phyloP scores from a whole-genome alignment of 2,329 filamentous ascomycete genomes.

The Fusarium humuli region DNA sequence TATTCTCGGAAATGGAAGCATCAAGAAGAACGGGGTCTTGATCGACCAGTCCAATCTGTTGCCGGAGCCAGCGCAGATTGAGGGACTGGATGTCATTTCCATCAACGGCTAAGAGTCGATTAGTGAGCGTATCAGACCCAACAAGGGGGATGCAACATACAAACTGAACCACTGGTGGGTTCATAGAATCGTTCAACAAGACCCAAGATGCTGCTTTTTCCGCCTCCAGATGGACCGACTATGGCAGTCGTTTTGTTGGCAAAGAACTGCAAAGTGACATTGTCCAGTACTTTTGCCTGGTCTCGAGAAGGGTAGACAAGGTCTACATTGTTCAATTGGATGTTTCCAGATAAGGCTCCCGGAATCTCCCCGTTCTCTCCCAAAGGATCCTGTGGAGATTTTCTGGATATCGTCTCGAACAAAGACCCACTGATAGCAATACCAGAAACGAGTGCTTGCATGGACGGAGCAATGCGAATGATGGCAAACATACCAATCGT shows the following conservation, averaged over 20 bases:
- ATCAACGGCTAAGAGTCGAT: constrained; percentile 32
- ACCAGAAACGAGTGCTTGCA: background rate
- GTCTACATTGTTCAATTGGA: constrained; percentile 56
- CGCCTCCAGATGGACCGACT: constrained; percentile 64
- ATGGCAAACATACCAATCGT: constrained; percentile 57
- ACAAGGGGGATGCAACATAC: no score
- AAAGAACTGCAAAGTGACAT: constrained; percentile 53
- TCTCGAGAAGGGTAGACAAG: constrained; percentile 66
- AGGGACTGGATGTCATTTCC: constrained; percentile 51
- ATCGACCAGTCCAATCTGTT: constrained; percentile 60
- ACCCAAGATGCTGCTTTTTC: constrained; percentile 63
- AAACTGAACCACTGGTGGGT: constrained; percentile 55
- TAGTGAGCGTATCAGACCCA: no score
- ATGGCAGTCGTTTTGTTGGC: constrained; percentile 61
- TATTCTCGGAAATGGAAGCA: constrained; percentile 57
- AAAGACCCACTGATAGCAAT: background rate
- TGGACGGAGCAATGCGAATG: constrained; percentile 55
- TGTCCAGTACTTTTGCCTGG: constrained; percentile 53
- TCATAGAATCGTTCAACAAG: constrained; percentile 67
- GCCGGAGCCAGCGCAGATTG: constrained; percentile 60
- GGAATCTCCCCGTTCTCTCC: constrained; percentile 47
- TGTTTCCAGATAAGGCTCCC: constrained; percentile 47
- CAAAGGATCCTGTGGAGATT: constrained; percentile 49
- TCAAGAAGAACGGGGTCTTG: constrained; percentile 63
- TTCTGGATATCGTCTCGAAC: background rate